These are phyloP conservation scores for Corchorus olitorius DNA, from an alignment of 345 rosid species.

Conservation along the genomic window DNA sequence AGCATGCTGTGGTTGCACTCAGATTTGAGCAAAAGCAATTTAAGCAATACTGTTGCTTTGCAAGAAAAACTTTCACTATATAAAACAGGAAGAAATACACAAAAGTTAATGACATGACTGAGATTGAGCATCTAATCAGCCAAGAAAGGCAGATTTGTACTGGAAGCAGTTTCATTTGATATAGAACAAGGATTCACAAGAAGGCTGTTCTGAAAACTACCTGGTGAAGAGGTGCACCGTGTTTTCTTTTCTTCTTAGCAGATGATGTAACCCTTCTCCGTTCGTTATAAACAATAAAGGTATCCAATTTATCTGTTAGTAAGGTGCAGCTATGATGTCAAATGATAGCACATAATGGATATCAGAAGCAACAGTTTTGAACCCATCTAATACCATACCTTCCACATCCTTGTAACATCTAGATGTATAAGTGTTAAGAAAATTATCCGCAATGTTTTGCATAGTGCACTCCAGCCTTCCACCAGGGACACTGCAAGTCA, in stretches of 20 bases:
- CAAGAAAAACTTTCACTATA: not conserved
- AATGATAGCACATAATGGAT: constrained; percentile 11
- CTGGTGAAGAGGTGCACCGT: constrained; percentile 74
- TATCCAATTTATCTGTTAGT: constrained; percentile 66
- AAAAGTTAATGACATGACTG: not conserved
- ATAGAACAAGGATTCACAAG: not conserved
- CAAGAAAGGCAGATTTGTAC: not conserved
- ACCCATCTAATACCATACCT: constrained; percentile 48
- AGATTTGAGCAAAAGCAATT: not conserved
- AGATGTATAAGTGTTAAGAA: constrained; percentile 61
- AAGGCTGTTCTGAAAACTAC: constrained; percentile 39
- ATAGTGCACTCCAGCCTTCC: constrained; percentile 97
- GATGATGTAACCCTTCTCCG: constrained; percentile 92
- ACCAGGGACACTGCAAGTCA: constrained; percentile 63
- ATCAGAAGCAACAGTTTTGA: not conserved
- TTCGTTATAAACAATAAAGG: constrained; percentile 84
- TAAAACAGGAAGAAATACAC: not conserved
- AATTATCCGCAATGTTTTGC: constrained; percentile 95
- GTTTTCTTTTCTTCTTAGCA: constrained; percentile 83
- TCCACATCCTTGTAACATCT: constrained; percentile 64
- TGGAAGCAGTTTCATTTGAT: not conserved
- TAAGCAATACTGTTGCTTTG: too few relatives aligned
- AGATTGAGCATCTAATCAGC: not conserved
- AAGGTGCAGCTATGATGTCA: constrained; percentile 20
- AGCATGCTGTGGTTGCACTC: constrained; percentile 1